A percentile compares a stretch with the other conserved stretches of the same genome.
Evolutionary conservation across 441 rosid genomes (phyloP).

Genomic region (Raphanus hybrid): DNA sequence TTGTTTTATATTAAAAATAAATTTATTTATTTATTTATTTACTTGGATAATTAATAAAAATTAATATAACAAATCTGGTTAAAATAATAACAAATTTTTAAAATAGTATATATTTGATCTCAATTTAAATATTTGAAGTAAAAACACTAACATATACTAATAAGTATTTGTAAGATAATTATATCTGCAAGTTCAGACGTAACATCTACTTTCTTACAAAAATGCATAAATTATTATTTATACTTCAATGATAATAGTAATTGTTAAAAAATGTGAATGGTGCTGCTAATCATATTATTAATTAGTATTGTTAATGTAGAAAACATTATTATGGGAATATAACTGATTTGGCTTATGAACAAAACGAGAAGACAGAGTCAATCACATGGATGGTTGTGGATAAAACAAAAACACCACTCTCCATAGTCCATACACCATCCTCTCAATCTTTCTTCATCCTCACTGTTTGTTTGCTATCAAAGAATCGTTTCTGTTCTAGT

Average conservation of each 20-base stretch:
- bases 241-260: neutral
- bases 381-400: slow-evolving; percentile 40
- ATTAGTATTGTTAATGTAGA: too few species aligned
- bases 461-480: neutral
- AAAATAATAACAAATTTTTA: too few species aligned
- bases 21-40: too few species aligned
- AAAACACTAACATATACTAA: too few species aligned
- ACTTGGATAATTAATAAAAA: too few species aligned
- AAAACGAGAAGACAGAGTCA: slow-evolving; percentile 6
- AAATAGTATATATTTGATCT: too few species aligned
- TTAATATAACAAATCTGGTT: too few species aligned
- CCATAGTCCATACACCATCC: neutral
- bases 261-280: neutral
- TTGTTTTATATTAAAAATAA: too few species aligned
- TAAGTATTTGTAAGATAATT: too few species aligned
- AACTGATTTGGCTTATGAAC: neutral
- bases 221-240: neutral
- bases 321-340: neutral
- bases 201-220: too few species aligned
- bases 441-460: slow-evolving; percentile 28
- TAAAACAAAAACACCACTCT: slow-evolving; percentile 35
- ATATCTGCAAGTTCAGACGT: too few species aligned
- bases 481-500: neutral
- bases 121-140: too few species aligned
- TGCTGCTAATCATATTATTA: neutral